Conservation (phyloP, 768 basidiomycete species). For the Lactarius pseudohatsudake region DNA sequence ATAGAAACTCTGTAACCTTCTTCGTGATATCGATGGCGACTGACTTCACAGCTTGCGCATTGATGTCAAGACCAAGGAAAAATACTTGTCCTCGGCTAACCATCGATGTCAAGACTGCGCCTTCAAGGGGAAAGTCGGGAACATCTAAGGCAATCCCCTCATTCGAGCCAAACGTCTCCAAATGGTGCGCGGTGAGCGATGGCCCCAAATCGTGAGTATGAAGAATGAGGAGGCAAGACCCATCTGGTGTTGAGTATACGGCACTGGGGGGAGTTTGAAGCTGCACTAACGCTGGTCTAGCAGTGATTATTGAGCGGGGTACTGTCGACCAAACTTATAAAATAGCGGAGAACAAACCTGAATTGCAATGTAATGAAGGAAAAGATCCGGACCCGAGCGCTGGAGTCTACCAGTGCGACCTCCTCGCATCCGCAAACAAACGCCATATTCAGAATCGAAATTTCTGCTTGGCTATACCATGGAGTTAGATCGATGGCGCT, state of each 20-base stretch:
- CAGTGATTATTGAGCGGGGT: neutral
- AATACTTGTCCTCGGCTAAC: conserved; percentile 44
- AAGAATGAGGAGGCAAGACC: conserved; percentile 48
- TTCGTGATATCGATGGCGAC: conserved; percentile 52
- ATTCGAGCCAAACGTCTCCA: conserved; percentile 54
- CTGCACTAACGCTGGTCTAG: conserved; percentile 47
- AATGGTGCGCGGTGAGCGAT: conserved; percentile 48
- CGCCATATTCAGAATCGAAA: conserved; percentile 38
- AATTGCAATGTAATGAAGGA: conserved; percentile 55
- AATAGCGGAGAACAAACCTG: conserved; percentile 45
- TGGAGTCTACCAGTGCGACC: conserved; percentile 49
- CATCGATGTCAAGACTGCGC: conserved; percentile 46
- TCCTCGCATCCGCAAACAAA: conserved; percentile 55
- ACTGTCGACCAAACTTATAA: too few species aligned
- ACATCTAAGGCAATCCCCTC: conserved; percentile 44
- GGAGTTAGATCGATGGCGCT: conserved; percentile 40
- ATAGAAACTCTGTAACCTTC: conserved; percentile 56
- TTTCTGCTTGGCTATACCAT: conserved; percentile 42
- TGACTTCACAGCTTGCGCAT: conserved; percentile 40
- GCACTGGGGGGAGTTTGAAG: conserved; percentile 38
- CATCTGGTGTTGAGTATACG: conserved; percentile 52
- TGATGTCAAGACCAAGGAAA: conserved; percentile 42
- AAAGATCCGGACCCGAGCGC: conserved; percentile 46
- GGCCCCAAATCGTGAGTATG: conserved; percentile 25
- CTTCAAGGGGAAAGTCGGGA: conserved; percentile 31